Evolutionary conservation across 2,329 filamentous ascomycete species (phyloP), one percentile per base, ranked within the genome.

Genomic region (Epichloe coenophiala): DNA sequence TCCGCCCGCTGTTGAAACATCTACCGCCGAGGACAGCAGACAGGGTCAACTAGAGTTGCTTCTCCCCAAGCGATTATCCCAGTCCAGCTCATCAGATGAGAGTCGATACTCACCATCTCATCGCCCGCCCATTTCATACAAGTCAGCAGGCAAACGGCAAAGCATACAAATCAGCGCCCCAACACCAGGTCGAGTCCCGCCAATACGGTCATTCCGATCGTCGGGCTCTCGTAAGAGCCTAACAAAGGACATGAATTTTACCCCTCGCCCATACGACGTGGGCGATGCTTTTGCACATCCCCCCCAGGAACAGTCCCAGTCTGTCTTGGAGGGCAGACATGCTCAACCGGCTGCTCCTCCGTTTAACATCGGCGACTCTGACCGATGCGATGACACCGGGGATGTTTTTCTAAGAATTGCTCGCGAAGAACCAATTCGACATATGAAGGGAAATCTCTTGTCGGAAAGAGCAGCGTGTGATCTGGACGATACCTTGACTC

Each of bases 371-470:
- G 21, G 40, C 38, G 41, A 44, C 13, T n/a, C 37, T 17, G 48
- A 46, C 33, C 37, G 51, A 39, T 37, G 49, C 42, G 77, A 81
- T 49, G 77, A 79, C 55, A 76, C 71, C 3, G 75, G 75, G 38
- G 78, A 81, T 55, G 66, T 81, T 40, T 81, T 81, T 55, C 70
- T 81, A 53, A 74, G 69, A 49, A 80, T 81, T 53, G 77, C 78
- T 12, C 68, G 73, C 11, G 76, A 81, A 52, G 76, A 80, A 54
- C 56, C 70, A 13, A 58, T 62, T 15, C 69, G 66, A 45, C 70
- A 68, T 47, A 58, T 60, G 17, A 67, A 70, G 42, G 64, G 66
- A 6, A 65, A 63, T 41, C 27, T 31, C 27, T 11, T 31, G 27
- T 31, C 9, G 27, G 8, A 31, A 31, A 0, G 27, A 11, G 27